Percentiles rank a stretch among this genome's conserved stretches.
These are phyloP conservation scores for Eragrostis tef DNA, from an alignment of 202 grass and related monocot genomes.

Conservation along the genomic window DNA sequence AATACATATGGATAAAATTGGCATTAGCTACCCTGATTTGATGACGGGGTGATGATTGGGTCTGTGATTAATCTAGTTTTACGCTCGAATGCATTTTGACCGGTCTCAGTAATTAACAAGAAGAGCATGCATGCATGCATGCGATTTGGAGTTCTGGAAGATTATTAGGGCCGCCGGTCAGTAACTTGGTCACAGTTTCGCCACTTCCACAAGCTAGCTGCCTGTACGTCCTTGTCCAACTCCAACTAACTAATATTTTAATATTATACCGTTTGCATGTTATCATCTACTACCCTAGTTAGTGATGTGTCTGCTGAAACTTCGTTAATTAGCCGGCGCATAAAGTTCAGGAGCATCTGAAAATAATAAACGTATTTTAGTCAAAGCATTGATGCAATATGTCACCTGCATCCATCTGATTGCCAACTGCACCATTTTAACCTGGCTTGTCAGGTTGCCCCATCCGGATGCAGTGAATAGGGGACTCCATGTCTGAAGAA, in stretches of 20 bases:
- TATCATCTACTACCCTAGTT: constrained; percentile 28
- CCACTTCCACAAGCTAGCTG: constrained; percentile 57
- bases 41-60: background rate
- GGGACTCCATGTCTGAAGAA: constrained; percentile 2
- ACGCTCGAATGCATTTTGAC: background rate
- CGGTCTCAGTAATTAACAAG: background rate
- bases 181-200: constrained; percentile 17
- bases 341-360: background rate
- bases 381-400: background rate
- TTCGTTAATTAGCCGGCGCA: background rate
- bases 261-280: constrained; percentile 63
- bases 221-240: constrained; percentile 48
- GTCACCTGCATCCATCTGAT: constrained; percentile 15
- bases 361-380: background rate
- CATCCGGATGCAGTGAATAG: background rate
- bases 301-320: constrained; percentile 34
- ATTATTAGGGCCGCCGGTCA: background rate
- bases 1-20: background rate
- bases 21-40: background rate
- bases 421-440: constrained; percentile 20
- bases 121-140: background rate
- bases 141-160: constrained; percentile 36
- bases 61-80: background rate
- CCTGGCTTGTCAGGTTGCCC: background rate
- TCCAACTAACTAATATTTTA: constrained; percentile 66